Conservation (phyloP, 768 basidiomycete species). For the Leccinum ochraceum region DNA sequence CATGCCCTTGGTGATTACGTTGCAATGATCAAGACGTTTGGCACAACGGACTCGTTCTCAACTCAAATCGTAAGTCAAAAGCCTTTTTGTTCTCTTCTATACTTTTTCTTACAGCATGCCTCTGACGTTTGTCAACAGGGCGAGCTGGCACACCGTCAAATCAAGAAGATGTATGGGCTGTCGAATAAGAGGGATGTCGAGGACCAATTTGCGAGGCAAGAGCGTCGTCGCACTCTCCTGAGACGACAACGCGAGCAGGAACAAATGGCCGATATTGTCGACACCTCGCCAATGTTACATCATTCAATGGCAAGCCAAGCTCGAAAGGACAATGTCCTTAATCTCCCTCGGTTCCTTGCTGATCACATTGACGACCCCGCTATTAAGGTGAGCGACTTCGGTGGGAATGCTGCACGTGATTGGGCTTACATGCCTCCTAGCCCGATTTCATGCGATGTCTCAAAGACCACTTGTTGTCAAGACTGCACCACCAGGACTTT, state of each 20-base stretch:
- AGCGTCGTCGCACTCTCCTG: not conserved
- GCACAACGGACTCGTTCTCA: not conserved
- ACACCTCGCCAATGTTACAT: not conserved
- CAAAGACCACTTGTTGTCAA: not conserved
- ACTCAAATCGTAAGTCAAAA: not conserved
- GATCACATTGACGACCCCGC: not conserved
- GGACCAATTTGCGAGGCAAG: not conserved
- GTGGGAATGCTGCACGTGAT: not conserved
- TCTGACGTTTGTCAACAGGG: not conserved
- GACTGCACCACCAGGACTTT: not conserved
- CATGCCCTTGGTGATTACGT: not conserved
- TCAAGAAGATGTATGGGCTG: not conserved
- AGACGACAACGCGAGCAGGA: not conserved
- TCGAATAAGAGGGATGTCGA: not conserved
- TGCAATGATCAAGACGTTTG: not conserved
- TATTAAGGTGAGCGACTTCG: not conserved
- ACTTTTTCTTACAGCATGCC: not conserved
- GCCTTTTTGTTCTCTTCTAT: not conserved
- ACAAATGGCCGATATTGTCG: not conserved
- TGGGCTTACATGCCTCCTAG: not conserved
- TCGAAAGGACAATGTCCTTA: conserved; percentile 1
- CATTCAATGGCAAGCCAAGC: not conserved
- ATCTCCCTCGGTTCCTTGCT: not conserved
- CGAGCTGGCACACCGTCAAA: not conserved
- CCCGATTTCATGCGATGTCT: not conserved